Evolutionary conservation across 2,329 filamentous ascomycete genomes (phyloP).

Genomic region (Fusarium pseudoanthophilum): DNA sequence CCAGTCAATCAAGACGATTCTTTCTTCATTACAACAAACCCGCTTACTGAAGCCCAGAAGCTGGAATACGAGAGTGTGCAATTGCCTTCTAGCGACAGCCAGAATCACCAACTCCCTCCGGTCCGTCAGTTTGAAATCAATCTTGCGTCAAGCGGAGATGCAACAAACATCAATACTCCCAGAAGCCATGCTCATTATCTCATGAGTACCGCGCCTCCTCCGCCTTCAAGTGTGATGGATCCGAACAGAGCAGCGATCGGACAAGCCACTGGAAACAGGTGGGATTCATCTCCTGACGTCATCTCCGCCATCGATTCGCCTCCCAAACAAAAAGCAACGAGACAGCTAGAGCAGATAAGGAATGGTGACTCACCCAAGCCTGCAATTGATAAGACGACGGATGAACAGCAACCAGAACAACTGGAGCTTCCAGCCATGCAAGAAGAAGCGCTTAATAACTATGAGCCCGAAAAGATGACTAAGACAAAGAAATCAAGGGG

Average conservation of each 20-base stretch:
- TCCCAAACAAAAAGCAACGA: slow-evolving; percentile 9
- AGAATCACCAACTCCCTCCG: slow-evolving; percentile 28
- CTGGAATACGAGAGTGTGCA: slow-evolving; percentile 49
- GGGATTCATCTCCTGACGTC: slow-evolving; percentile 43
- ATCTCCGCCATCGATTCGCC: slow-evolving; percentile 34
- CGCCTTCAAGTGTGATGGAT: slow-evolving; percentile 24
- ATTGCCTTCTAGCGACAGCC: slow-evolving; percentile 28
- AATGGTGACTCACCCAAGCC: not conserved
- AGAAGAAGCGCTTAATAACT: not conserved
- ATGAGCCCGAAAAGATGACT: slow-evolving; percentile 31
- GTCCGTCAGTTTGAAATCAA: slow-evolving; percentile 31
- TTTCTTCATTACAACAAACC: slow-evolving; percentile 49
- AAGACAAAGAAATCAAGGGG: slow-evolving; percentile 48
- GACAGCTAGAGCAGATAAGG: slow-evolving; percentile 8
- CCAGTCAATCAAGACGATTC: slow-evolving; percentile 44
- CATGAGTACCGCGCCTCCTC: slow-evolving; percentile 36
- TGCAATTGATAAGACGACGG: not conserved
- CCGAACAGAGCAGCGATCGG: not conserved
- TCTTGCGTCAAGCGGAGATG: slow-evolving; percentile 48
- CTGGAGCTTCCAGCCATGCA: slow-evolving; percentile 4
- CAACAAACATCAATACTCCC: slow-evolving; percentile 52
- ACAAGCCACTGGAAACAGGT: slow-evolving; percentile 4
- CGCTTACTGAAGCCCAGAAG: slow-evolving; percentile 52
- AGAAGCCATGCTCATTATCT: slow-evolving; percentile 39
- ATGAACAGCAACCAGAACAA: not conserved